Evolutionary conservation across 257 asterid species (phyloP).

Genomic region (Solanum virginianum): DNA sequence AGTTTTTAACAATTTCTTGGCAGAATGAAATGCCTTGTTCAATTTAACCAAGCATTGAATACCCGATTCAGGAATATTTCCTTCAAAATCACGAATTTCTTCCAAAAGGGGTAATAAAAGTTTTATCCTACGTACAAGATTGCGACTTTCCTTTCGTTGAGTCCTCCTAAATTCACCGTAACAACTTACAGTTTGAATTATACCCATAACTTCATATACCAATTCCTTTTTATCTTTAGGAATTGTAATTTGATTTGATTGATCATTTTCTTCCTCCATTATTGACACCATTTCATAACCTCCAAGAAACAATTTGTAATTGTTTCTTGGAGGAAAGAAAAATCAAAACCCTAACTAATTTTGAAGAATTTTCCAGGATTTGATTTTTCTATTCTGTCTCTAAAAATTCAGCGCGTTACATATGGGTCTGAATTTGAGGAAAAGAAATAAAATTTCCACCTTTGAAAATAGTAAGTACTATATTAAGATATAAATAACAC

Average conservation of each 20-base stretch:
- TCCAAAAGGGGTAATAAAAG: constrained; percentile 49
- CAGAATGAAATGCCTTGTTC: constrained; percentile 55
- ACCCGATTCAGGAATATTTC: constrained; percentile 28
- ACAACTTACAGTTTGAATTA: constrained; percentile 31
- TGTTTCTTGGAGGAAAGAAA: background rate
- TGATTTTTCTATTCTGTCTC: background rate
- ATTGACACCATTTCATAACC: constrained; percentile 1
- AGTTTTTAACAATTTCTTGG: constrained; percentile 48
- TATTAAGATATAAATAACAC: background rate
- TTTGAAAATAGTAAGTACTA: background rate
- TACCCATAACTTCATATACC: constrained; percentile 38
- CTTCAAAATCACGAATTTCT: constrained; percentile 33
- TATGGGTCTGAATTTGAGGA: background rate
- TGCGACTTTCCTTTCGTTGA: constrained; percentile 55
- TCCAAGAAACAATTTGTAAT: background rate
- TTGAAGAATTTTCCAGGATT: background rate
- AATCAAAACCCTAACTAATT: background rate
- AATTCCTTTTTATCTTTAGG: constrained; percentile 17
- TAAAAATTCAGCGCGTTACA: background rate
- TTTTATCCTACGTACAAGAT: constrained; percentile 44
- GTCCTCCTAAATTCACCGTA: constrained; percentile 57
- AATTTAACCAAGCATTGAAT: constrained; percentile 31
- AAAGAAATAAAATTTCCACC: background rate
- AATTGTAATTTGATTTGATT: constrained; percentile 9
- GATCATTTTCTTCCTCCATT: constrained; percentile 14